Evolutionary conservation across 2,329 filamentous ascomycete genomes (phyloP), one percentile per base, ranked within the genome.

Genomic region (Botrytis porri): DNA sequence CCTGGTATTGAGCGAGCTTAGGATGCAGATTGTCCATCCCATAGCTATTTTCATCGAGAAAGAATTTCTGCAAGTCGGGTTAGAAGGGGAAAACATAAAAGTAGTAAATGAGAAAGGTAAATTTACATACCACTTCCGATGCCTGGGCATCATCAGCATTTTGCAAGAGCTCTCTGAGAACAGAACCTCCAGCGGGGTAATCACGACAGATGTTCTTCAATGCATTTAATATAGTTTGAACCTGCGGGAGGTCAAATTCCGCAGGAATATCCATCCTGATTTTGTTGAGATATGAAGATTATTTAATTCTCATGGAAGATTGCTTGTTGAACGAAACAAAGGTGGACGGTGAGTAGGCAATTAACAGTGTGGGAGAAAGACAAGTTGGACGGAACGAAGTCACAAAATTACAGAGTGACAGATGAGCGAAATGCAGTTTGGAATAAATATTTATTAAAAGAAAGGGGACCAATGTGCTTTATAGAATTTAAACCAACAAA

Each of bases 141-240:
- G 95, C 95, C 79, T 94, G 92, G 43, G 96, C 96, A 84, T 99
- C 96, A 78, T 96, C 95, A 32, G 96, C 96, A 81, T 99, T 99
- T 80, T 98, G 96, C 63, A 99, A 94, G 74, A 98, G 90, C 81
- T 99, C 96, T 84, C 96, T 89, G 29, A 98, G 85, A 10, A 88
- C 91, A 8, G 88, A 93, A 29, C 90, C 95, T 96, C 85, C 98
- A 94, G 79, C 95, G 93, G 18, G 95, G 97, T 81, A 81, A 57
- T 81, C 80, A 39, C 77, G 77, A 73, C 80, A 78, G 16, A 81
- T 80, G 18, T 80, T 81, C 32, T 78, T 78, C 9, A 81, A 76
- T 1, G 80, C 77, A 6, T 74, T 79, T 1, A 78, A 79, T 54
- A 81, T 72, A 4, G 72, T 73, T 57, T 81, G 79, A 5, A 71